Evolutionary conservation across 1,139 yeast genomes (phyloP).

Genomic region (Saccharomyces hybrid): DNA sequence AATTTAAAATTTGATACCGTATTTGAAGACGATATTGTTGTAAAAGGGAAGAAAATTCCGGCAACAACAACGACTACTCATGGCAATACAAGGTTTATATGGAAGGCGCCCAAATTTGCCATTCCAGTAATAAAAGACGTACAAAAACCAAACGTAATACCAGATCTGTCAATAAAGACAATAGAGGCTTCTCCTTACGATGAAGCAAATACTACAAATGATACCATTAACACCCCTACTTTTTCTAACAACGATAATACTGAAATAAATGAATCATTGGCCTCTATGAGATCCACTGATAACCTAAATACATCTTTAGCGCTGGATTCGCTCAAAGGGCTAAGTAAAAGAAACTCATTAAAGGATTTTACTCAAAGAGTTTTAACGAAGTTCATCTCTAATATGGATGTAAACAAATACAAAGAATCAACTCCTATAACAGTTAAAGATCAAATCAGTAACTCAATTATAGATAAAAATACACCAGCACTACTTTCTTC

Average conservation of each 20-base stretch:
- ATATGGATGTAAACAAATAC: conserved; percentile 8
- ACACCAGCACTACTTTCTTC: not conserved
- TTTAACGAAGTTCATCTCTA: conserved; percentile 19
- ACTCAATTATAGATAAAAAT: not conserved
- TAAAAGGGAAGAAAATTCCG: not conserved
- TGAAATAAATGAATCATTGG: not conserved
- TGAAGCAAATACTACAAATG: not conserved
- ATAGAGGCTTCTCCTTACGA: not conserved
- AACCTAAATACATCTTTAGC: conserved; percentile 17
- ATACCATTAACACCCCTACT: not conserved
- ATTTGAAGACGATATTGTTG: not conserved
- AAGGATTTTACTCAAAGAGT: conserved; percentile 21
- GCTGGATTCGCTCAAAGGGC: conserved; percentile 24
- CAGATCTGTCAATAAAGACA: conserved; percentile 10
- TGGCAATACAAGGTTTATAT: conserved; percentile 4
- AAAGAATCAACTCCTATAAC: conserved; percentile 1
- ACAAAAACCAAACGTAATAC: conserved; percentile 20
- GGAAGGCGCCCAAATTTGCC: conserved; percentile 24
- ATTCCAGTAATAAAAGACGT: conserved; percentile 20
- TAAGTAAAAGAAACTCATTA: conserved; percentile 18
- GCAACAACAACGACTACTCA: conserved; percentile 9
- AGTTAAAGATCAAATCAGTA: not conserved
- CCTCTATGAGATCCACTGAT: conserved; percentile 7
- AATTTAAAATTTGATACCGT: not conserved
- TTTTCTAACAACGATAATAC: not conserved